Evolutionary conservation across 441 rosid species (phyloP), one percentile per base, ranked within the genome.

Genomic region (Populus tomentosa): DNA sequence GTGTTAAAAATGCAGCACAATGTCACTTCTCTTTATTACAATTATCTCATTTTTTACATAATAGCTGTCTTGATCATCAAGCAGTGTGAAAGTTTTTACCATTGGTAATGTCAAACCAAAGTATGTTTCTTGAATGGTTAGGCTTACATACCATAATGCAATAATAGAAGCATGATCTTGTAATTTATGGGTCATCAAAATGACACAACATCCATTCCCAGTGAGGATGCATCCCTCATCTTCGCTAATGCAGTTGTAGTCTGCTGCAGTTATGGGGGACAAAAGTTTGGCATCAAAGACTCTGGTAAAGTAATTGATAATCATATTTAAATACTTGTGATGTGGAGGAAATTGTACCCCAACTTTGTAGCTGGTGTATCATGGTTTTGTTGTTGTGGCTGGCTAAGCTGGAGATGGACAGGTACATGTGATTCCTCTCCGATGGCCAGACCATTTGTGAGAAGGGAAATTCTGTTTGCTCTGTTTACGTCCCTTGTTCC

Each of bases 401-500:
- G 98, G 87, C 98, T 92, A 75, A 90, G 96, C 85, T 92, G 97
- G 86, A 95, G 98, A 77, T 85, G 84, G 75, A 92, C 90, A 76
- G 88, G 93, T 76, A 74, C 87, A 78, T 81, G 81, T n/a, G 86
- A 84, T 81, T 88, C 96, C 76, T 89, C 94, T 69, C 74, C 87
- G 72, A 73, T 83, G 75, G 69, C 81, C 73, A 80, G 83, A 81
- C 85, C 87, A 78, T 87, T 88, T 75, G 82, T 83, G 72, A 83
- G 85, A 75, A 86, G 81, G 76, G 81, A 50, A 80, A 77, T 80
- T 78, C 82, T 84, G 78, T 84, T 86, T 79, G 88, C 75, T 69
- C 86, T 88, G 78, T 86, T 87, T 67, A 72, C 78, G 73, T 87
- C 86, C 63, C 90, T 90, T 28, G 88, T 79, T 87, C 89, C 94